Percentiles rank a stretch among this genome's conserved stretches.
These are phyloP conservation scores for Arthrobotrys iridis DNA, from an alignment of 2,329 filamentous ascomycete species.

Conservation along the genomic window DNA sequence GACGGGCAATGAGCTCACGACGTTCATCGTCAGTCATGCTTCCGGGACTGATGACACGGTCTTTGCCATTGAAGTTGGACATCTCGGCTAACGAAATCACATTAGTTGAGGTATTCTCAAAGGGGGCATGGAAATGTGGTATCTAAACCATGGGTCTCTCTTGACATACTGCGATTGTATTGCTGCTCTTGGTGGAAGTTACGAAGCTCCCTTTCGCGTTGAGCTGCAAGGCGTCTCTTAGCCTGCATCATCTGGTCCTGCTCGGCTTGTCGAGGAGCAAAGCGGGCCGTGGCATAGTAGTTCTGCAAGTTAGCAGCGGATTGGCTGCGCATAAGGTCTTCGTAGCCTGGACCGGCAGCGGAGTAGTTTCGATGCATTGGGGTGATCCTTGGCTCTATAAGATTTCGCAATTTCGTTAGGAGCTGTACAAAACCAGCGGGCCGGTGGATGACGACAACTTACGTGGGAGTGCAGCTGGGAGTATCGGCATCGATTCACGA, in stretches of 20 bases:
- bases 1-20: slow-evolving; percentile 92
- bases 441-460: slow-evolving; percentile 63
- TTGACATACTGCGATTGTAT: slow-evolving; percentile 96
- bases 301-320: slow-evolving; percentile 84
- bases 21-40: slow-evolving; percentile 95
- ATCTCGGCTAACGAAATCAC: slow-evolving; percentile 71
- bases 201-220: slow-evolving; percentile 97
- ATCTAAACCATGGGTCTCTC: not conserved
- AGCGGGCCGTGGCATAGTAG: slow-evolving; percentile 93
- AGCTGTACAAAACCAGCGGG: not conserved
- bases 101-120: slow-evolving; percentile 60
- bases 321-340: slow-evolving; percentile 74
- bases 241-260: slow-evolving; percentile 99
- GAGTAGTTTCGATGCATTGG: slow-evolving; percentile 58
- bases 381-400: slow-evolving; percentile 51
- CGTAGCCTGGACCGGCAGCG: slow-evolving; percentile 55
- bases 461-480: slow-evolving; percentile 66
- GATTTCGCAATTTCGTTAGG: not conserved
- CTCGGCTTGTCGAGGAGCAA: slow-evolving; percentile 87
- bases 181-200: slow-evolving; percentile 99
- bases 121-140: slow-evolving; percentile 57
- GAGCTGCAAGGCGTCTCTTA: slow-evolving; percentile 98
- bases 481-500: slow-evolving; percentile 80
- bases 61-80: slow-evolving; percentile 75
- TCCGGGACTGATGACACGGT: slow-evolving; percentile 83